These are phyloP conservation scores for Pichia sp. DNA, from an alignment of 1,139 yeast genomes.

Conservation along the genomic window DNA sequence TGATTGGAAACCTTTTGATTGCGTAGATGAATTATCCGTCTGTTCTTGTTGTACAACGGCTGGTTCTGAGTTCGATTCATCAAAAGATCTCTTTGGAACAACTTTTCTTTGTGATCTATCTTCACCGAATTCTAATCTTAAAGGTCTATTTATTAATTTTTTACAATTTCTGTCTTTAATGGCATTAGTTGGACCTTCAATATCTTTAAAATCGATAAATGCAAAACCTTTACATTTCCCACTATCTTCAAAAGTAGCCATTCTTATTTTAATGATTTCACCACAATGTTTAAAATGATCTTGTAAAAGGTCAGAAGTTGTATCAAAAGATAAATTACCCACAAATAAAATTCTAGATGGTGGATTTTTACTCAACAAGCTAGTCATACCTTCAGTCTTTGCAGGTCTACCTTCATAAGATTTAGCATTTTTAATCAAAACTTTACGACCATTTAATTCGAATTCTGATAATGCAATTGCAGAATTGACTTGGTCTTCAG, in stretches of 20 bases:
- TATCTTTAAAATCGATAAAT: conserved; percentile 78
- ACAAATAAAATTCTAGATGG: conserved; percentile 87
- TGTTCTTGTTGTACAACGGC: neutral
- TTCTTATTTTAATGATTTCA: conserved; percentile 71
- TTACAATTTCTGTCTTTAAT: conserved; percentile 66
- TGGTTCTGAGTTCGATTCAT: neutral
- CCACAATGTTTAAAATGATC: conserved; percentile 80
- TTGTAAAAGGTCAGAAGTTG: conserved; percentile 73
- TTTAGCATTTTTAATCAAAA: conserved; percentile 74
- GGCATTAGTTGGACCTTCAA: conserved; percentile 77
- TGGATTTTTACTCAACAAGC: conserved; percentile 58
- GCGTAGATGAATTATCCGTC: neutral
- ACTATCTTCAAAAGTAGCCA: conserved; percentile 95
- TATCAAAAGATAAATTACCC: conserved; percentile 88
- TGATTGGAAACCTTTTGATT: conserved; percentile 22
- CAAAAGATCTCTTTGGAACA: conserved; percentile 17
- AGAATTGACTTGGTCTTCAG: conserved; percentile 53
- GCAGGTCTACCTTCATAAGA: conserved; percentile 88
- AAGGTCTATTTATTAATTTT: conserved; percentile 62
- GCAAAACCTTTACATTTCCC: conserved; percentile 98
- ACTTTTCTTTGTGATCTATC: conserved; percentile 75
- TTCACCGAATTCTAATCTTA: conserved; percentile 91
- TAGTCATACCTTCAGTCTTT: conserved; percentile 26
- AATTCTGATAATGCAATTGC: conserved; percentile 67
- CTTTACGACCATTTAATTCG: conserved; percentile 72